Evolutionary conservation across 306 rosid genomes (phyloP), one percentile per base, ranked within the genome.

Genomic region (Acacia crassicarpa): DNA sequence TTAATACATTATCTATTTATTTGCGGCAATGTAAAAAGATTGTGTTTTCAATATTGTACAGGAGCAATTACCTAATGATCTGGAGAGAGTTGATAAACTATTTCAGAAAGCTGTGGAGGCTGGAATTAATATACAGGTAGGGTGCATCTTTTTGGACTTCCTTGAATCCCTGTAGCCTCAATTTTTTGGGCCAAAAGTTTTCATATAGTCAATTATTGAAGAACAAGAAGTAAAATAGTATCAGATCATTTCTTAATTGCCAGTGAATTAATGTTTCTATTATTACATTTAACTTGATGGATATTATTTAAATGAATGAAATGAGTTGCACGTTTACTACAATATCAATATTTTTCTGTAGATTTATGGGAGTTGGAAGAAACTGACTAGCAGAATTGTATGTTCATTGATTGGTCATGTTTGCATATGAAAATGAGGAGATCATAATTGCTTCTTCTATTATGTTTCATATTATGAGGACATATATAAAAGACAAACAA

Each of bases 41-140:
- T 87, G 80, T 63, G 72, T 72, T 81, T 78, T 46, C 44, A 75
- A 82, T 83, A 43, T 78, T 85, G 78, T 67, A 77, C 85, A 95
- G 99, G 99, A 92, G 86, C 97, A 95, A 59, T 84, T 95, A 53
- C 96, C 98, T 33, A 90, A 89, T 72, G 99, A 95, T 86, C 83
- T 87, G 76, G 85, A 56, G 76, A 90, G 98, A 85, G 98, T 95
- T 44, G 92, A 95, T 81, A 88, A 11, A 76, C 88, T 95, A 72
- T 95, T 95, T 90, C 88, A 87, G 78, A 91, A 86, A 73, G 94
- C 99, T 81, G 32, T 77, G 81, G 92, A 91, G 68, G 90, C 90
- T 56, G 98, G 98, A 72, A 90, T 95, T 78, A 88, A 85, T 58
- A 93, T 95, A 88, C 90, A 92, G 94, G 99, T 92, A 82, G 74